Evolutionary conservation across 805 yeast species (phyloP), one percentile per base, ranked within the genome.

Genomic region (Jamesozyma piceae): DNA sequence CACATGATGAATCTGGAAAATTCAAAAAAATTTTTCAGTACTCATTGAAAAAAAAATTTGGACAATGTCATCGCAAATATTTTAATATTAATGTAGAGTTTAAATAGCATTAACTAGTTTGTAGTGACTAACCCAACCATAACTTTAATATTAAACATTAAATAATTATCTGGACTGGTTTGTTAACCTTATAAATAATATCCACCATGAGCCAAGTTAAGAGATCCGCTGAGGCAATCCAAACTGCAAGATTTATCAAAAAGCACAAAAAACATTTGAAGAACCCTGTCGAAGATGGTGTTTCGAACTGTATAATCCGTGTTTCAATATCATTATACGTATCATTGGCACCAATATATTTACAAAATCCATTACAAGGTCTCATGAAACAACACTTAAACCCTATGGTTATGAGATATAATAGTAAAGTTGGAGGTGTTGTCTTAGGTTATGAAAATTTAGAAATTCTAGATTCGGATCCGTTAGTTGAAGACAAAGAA

Each of bases 351-450:
- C 98, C 99, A 41, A 69, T 77, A 42, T 84, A 80, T 63, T 57
- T 79, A 31, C 67, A 71, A 34, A 68, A 72, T 39, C 95, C 96
- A 5, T 58, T 81, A 14, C 77, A 76, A 46, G 99, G 97, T 34
- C 73, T 92, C 49, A 77, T 78, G 61, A 72, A 78, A 24, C 97
- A 90, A 66, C 97, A 92, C 65, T 66, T 92, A 49, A 95, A 92
- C 57, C 88, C 92, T 3, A 68, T 92, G 63, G 68, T 92, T 26
- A 86, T 92, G 95, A 78, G 83, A 34, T 86, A 82, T 60, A 82
- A 75, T 50, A 64, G 75, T 13, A 72, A 78, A 21, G 82, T 81
- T 3, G 75, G 75, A 32, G 98, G 98, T 22, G 88, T 92, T 17
- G 82, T 92, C 9, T 66, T 92, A 46, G 80, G 95, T 2, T 88